phyloP scores from a whole-genome alignment of 768 basidiomycete genomes.

The Termitomyces sp. region DNA sequence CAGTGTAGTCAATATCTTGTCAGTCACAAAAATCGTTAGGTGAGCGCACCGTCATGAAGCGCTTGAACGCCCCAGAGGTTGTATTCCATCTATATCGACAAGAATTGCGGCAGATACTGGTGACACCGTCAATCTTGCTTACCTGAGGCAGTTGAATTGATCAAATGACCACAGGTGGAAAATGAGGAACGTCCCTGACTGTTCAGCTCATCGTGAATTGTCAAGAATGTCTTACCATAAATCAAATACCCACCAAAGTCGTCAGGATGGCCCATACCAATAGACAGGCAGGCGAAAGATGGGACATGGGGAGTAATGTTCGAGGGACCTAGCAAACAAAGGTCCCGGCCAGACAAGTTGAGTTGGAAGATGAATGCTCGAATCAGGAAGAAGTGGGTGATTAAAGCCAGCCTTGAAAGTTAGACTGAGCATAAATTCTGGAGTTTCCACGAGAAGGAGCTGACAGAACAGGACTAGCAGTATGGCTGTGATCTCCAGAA shows the following conservation, averaged over 20 bases:
- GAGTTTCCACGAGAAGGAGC: too few species aligned
- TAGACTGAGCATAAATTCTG: too few species aligned
- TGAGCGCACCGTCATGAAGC: conserved; percentile 52
- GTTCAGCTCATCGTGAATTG: background rate
- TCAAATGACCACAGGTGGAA: conserved; percentile 81
- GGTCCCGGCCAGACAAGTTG: too few species aligned
- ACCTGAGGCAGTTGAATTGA: conserved; percentile 69
- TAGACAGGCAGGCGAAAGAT: conserved; percentile 47
- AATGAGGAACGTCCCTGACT: conserved; percentile 61
- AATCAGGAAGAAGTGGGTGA: too few species aligned
- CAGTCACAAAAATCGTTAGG: background rate
- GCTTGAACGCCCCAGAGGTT: conserved; percentile 69
- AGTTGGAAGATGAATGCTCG: too few species aligned
- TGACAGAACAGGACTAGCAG: too few species aligned
- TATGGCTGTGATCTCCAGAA: too few species aligned
- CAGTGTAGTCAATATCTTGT: background rate
- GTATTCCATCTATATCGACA: conserved; percentile 53
- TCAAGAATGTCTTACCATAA: background rate
- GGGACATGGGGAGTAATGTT: conserved; percentile 39
- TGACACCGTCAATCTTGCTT: conserved; percentile 11
- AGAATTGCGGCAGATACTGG: background rate
- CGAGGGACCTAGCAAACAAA: too few species aligned
- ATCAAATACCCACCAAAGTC: conserved; percentile 34
- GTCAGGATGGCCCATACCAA: conserved; percentile 60
- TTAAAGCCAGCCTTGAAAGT: too few species aligned